Percentiles rank a stretch among this genome's conserved stretches.
Conservation (phyloP, 2,329 filamentous ascomycete species). For the Colletotrichum noveboracense region DNA sequence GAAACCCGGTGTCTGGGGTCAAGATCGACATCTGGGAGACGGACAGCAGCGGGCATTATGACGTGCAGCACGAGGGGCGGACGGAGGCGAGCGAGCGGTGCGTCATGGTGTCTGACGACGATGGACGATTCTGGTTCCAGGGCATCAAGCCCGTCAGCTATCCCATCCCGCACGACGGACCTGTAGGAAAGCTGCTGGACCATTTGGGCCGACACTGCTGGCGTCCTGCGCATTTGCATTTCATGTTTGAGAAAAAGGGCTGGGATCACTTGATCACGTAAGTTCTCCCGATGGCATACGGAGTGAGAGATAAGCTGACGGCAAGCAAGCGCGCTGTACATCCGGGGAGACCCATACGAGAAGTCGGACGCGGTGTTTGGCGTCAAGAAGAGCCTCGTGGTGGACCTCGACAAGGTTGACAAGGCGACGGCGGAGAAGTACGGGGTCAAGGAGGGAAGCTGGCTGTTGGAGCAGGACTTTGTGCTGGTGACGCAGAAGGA, state of each 20-base stretch:
- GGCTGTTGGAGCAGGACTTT: conserved; percentile 75
- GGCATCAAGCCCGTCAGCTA: conserved; percentile 86
- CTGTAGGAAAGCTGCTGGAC: conserved; percentile 75
- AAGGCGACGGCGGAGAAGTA: conserved; percentile 64
- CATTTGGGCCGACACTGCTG: conserved; percentile 76
- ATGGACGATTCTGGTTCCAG: conserved; percentile 76
- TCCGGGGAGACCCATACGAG: conserved; percentile 81
- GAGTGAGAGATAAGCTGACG: background rate
- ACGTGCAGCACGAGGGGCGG: conserved; percentile 71
- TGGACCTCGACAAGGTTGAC: conserved; percentile 62
- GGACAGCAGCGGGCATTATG: conserved; percentile 75
- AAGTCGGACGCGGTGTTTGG: conserved; percentile 86
- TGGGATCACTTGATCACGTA: conserved; percentile 86
- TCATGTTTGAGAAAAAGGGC: conserved; percentile 84
- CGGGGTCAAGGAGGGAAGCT: conserved; percentile 65
- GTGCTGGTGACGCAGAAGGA: conserved; percentile 77
- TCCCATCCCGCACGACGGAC: conserved; percentile 83
- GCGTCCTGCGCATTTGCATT: conserved; percentile 82
- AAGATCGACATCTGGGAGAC: conserved; percentile 84
- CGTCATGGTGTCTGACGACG: conserved; percentile 45
- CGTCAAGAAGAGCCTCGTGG: conserved; percentile 80
- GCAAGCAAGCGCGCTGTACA: conserved; percentile 69
- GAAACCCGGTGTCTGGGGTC: conserved; percentile 63
- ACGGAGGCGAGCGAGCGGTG: conserved; percentile 51
- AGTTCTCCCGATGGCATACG: conserved; percentile 37